These are phyloP conservation scores for Penicillium hordei DNA, from an alignment of 2,329 filamentous ascomycete species.

Conservation along the genomic window DNA sequence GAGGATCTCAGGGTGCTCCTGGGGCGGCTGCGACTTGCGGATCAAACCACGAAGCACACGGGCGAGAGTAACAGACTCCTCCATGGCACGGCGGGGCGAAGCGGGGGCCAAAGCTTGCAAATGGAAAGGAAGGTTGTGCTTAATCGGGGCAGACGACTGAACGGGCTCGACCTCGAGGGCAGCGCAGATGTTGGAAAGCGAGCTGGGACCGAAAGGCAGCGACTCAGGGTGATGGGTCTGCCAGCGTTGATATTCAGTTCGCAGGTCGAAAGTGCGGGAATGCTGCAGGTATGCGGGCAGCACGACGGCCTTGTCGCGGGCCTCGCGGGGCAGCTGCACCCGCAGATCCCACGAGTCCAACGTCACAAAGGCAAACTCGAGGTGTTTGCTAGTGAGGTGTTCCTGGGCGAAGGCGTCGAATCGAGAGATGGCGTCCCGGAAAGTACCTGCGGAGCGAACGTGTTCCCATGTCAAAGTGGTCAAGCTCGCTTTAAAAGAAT, in stretches of 20 bases:
- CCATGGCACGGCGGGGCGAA: conserved; percentile 93
- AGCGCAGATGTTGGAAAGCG: conserved; percentile 95
- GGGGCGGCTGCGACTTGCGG: conserved; percentile 89
- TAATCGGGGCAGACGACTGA: conserved; percentile 95
- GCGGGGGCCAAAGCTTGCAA: conserved; percentile 93
- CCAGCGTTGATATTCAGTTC: conserved; percentile 97
- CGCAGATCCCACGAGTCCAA: conserved; percentile 98
- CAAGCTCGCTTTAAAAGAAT: conserved; percentile 69
- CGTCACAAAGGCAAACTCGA: conserved; percentile 97
- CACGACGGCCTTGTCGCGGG: conserved; percentile 96
- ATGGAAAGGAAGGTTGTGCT: conserved; percentile 97
- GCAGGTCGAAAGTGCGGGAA: conserved; percentile 93
- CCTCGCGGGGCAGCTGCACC: conserved; percentile 94
- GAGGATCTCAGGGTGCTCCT: conserved; percentile 92
- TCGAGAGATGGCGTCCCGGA: conserved; percentile 92
- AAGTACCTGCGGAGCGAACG: conserved; percentile 93
- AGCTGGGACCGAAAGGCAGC: conserved; percentile 91
- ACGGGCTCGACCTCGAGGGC: conserved; percentile 97
- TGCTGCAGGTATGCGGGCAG: conserved; percentile 96
- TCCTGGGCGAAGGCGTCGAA: conserved; percentile 94
- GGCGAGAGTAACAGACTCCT: conserved; percentile 91
- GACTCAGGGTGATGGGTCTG: conserved; percentile 98
- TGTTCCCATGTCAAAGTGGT: conserved; percentile 99
- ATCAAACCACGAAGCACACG: conserved; percentile 90
- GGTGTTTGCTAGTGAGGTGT: conserved; percentile 83